Base-by-base conservation (phyloP, 129 eudicot species). In the Tanacetum coccineum region DNA sequence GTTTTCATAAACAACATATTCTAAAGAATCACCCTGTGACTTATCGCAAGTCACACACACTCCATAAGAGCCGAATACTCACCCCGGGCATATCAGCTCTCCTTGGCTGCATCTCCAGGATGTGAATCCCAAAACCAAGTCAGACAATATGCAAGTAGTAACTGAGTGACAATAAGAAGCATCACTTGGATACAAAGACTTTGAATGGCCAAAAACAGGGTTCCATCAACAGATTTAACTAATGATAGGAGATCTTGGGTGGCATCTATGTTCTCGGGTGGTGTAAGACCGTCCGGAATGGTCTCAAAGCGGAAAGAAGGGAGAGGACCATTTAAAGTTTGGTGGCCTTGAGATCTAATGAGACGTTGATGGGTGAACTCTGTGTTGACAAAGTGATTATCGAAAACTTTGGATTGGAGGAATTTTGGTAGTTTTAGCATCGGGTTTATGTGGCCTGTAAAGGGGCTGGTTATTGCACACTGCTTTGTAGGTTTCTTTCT, bases 281-380 rank as follows among this genome's bases (percentile, higher is more conserved):
- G 55, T n/a, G 82, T 77, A 11, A 78, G 74, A 17, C 87, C 87
- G 4, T 82, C 87, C 1, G 83, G 79, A 30, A 82, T 75, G 19
- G 83, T 70, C 44, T 78, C 87, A 49, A 82, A 82, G 6, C 73
- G 72, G 68, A 82, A 82, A 3, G 78, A 71, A 4, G 78, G 70
- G 54, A 66, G 53, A n/a, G n/a, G n/a, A 25, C 75, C 81, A 0
- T 13, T 11, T 6, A 82, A 50, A 9, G 73, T 51, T 14, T 70
- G 19, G 11, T 47, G 8, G 7, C 83, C 83, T 47, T 58, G 64
- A 11, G 83, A 48, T 49, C 73, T 39, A 6, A 79, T 59, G 13
- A 82, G 73, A 13, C 87, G 87, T 20, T 72, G 67, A 63, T 79
- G 81, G 83, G 66, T 76, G 74, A 67, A 76, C 19, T 76, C 80